Base-by-base conservation (phyloP, 192 early-diverging fungal species). In the Chytriomyces sp. region DNA sequence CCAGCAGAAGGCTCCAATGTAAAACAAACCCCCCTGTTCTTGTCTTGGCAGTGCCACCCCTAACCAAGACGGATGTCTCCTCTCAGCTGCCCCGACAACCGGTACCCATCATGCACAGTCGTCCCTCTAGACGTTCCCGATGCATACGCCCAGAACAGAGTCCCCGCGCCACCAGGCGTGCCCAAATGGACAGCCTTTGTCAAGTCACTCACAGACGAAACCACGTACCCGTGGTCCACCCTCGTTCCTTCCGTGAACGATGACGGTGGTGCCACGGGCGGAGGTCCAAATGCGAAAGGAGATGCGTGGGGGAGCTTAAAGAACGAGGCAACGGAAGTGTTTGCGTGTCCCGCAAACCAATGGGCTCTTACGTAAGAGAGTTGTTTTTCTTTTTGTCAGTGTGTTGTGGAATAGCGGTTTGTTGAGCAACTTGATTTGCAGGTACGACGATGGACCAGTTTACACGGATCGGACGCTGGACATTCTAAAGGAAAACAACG, bases 381-480 rank as follows among this genome's bases (percentile, higher is more conserved):
- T 20, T n/a, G 18, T 20, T 5, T 63, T 28, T 24, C 23, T 35
- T 24, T 6, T 26, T 46, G 43, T 67, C 26, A 23, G 11, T 7
- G 18, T 18, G 24, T 11, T 16, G 35, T 10, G 23, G 11, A 18
- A 13, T 57, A 5, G 24, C 6, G 49, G n/a, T 26, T 20, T n/a
- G 48, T 35, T 70, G 18, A 20, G 64, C 18, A 16, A 3, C 24
- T 20, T 65, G 20, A 26, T 65, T 43, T 20, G n/a, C n/a, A 76
- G 75, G 7, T 76, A 69, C 45, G 76, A 77, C 57, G 76, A 77
- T 60, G 76, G 76, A 16, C 76, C 76, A 20, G 66, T 57, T 7
- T 69, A 45, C 7, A 69, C 64, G 16, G 57, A 50, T 61, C 53
- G 28, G 61, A 16, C 62, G 1, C n/a, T 71, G 57, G 23, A 43